Conservation (phyloP, 441 rosid genomes). For the Breynia disticha region DNA sequence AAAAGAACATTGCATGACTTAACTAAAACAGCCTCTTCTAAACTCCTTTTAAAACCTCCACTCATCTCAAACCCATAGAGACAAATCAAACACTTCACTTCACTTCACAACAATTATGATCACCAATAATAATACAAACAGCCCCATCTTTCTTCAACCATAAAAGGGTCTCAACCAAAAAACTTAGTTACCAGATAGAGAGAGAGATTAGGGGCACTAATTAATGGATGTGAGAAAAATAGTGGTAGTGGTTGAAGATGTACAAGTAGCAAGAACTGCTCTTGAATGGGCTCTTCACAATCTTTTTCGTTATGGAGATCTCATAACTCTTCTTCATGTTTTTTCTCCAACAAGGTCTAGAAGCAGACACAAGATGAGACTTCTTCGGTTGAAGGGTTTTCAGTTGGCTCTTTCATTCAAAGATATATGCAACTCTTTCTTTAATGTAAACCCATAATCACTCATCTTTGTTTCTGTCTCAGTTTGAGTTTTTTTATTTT, state of each 20-base stretch:
- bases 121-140: too few relatives aligned
- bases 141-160: too few relatives aligned
- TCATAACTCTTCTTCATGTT: slow-evolving; percentile 68
- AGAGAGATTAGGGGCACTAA: too few relatives aligned
- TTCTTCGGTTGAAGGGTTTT: slow-evolving; percentile 52
- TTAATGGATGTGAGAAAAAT: slow-evolving; percentile 45
- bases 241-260: slow-evolving; percentile 73
- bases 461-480: background rate
- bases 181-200: too few relatives aligned
- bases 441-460: slow-evolving; percentile 45
- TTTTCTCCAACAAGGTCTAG: slow-evolving; percentile 33
- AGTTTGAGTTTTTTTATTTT: background rate
- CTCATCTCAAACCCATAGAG: too few relatives aligned
- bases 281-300: slow-evolving; percentile 76
- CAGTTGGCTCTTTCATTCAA: slow-evolving; percentile 72
- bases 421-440: slow-evolving; percentile 57
- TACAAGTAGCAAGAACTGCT: slow-evolving; percentile 57
- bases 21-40: too few relatives aligned
- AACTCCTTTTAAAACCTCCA: too few relatives aligned
- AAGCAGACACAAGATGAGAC: slow-evolving; percentile 40
- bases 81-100: too few relatives aligned
- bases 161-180: too few relatives aligned
- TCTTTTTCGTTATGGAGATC: slow-evolving; percentile 56
- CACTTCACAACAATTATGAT: too few relatives aligned
- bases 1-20: too few relatives aligned